Percentiles rank a stretch among this genome's conserved stretches.
Evolutionary conservation across 2,329 filamentous ascomycete genomes (phyloP).

Genomic region (Phoma sp.): DNA sequence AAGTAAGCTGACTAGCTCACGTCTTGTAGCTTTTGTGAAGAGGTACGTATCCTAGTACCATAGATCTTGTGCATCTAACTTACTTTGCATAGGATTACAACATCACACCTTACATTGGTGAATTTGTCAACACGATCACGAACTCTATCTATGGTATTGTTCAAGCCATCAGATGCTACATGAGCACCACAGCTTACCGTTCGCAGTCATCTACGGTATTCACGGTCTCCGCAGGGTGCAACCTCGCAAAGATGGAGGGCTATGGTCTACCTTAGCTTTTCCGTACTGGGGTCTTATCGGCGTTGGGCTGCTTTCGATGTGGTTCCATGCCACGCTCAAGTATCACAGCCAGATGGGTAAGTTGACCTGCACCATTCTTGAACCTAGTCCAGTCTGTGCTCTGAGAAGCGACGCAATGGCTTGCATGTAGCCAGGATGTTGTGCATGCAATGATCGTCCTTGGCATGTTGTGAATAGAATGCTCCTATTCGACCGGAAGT

Average conservation of each 20-base stretch:
- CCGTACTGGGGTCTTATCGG: constrained; percentile 54
- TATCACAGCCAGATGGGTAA: constrained; percentile 58
- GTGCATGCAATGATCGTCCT: too few relatives aligned
- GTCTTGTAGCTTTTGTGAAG: constrained; percentile 46
- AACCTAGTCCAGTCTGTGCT: too few relatives aligned
- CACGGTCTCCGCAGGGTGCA: constrained; percentile 41
- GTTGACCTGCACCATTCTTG: not conserved
- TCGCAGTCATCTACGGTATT: constrained; percentile 46
- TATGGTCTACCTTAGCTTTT: constrained; percentile 43
- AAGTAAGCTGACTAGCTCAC: constrained; percentile 19
- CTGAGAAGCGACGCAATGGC: too few relatives aligned
- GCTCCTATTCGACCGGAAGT: too few relatives aligned
- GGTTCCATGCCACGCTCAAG: constrained; percentile 55
- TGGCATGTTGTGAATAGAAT: too few relatives aligned
- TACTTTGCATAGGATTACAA: constrained; percentile 58
- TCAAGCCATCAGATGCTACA: too few relatives aligned
- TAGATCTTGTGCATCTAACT: not conserved
- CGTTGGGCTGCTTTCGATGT: constrained; percentile 53
- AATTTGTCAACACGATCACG: constrained; percentile 62
- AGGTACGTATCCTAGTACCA: constrained; percentile 20
- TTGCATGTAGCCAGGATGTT: too few relatives aligned
- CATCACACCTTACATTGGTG: constrained; percentile 60
- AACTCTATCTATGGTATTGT: constrained; percentile 58
- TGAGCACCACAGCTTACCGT: not conserved
- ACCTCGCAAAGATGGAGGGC: constrained; percentile 34